These are phyloP conservation scores for Pisolithus albus DNA, from an alignment of 768 basidiomycete genomes.

Conservation along the genomic window DNA sequence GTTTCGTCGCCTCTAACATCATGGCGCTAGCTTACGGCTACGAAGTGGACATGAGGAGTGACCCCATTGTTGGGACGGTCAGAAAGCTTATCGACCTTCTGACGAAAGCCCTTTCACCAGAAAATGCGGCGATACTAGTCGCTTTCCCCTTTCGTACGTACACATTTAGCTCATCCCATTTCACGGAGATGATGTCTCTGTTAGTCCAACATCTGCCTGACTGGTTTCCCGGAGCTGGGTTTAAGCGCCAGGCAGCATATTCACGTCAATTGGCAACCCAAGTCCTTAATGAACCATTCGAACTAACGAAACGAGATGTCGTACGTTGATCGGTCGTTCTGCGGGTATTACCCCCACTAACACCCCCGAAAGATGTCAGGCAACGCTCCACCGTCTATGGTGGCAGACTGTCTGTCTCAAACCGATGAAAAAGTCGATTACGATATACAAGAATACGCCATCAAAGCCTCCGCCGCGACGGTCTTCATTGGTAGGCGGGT, in stretches of 20 bases:
- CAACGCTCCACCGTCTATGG: slow-evolving; percentile 18
- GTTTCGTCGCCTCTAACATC: slow-evolving; percentile 21
- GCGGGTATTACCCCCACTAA: not conserved
- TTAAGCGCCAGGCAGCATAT: slow-evolving; percentile 13
- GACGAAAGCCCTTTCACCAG: slow-evolving; percentile 15
- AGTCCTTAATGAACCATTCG: slow-evolving; percentile 19
- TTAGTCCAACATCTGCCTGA: slow-evolving; percentile 17
- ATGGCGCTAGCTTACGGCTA: slow-evolving; percentile 23
- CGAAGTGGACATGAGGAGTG: slow-evolving; percentile 11
- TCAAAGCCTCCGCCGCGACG: slow-evolving; percentile 22
- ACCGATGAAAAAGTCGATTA: slow-evolving; percentile 13
- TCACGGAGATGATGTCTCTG: not conserved
- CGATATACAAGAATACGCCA: slow-evolving; percentile 15
- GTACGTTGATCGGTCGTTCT: slow-evolving; percentile 5
- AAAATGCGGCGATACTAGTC: slow-evolving; percentile 12
- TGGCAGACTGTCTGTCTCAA: slow-evolving; percentile 17
- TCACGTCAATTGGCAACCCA: slow-evolving; percentile 11
- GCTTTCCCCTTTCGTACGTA: slow-evolving; percentile 20
- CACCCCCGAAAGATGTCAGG: slow-evolving; percentile 6
- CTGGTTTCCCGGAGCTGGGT: slow-evolving; percentile 19
- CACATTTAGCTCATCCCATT: not conserved
- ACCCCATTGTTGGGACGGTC: slow-evolving; percentile 17
- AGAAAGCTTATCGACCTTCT: slow-evolving; percentile 15
- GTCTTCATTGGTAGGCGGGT: slow-evolving; percentile 16
- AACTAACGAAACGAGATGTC: slow-evolving; percentile 19